A percentile compares a stretch with the other conserved stretches of the same genome.
These are phyloP conservation scores for Cornus florida DNA, from an alignment of 148 eudicot genomes.

Conservation along the genomic window DNA sequence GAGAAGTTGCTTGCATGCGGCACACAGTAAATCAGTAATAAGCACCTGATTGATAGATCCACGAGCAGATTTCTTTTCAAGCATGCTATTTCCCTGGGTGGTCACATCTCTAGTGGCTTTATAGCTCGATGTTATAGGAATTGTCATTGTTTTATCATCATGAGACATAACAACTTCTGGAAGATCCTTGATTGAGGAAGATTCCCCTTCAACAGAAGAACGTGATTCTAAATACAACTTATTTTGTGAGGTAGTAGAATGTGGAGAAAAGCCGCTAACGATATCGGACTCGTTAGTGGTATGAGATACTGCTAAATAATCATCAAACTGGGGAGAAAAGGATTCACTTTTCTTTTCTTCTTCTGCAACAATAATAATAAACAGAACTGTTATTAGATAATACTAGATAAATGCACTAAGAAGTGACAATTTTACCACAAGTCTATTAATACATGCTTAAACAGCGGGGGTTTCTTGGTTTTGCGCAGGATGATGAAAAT, in stretches of 20 bases:
- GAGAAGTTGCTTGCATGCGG: constrained; percentile 56
- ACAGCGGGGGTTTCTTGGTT: neutral
- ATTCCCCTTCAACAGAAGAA: constrained; percentile 9
- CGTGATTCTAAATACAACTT: constrained; percentile 14
- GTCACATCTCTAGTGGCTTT: constrained; percentile 14
- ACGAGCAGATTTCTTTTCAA: neutral
- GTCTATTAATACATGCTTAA: neutral
- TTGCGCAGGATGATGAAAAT: neutral
- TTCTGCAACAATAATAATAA: constrained; percentile 38
- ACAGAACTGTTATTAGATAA: neutral
- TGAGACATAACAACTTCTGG: constrained; percentile 7
- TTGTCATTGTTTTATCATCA: neutral
- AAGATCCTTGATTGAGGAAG: neutral
- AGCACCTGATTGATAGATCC: constrained; percentile 26
- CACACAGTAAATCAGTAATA: constrained; percentile 50
- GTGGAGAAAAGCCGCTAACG: constrained; percentile 11
- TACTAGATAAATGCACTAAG: neutral
- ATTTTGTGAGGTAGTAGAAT: constrained; percentile 12
- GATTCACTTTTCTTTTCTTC: constrained; percentile 32
- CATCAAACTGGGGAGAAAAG: constrained; percentile 57
- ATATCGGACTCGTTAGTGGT: constrained; percentile 13
- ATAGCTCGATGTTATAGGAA: no score
- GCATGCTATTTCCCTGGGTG: neutral
- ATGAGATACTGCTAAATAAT: constrained; percentile 3
- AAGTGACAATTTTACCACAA: neutral